Evolutionary conservation across 2,329 filamentous ascomycete species (phyloP), one percentile per base, ranked within the genome.

Genomic region (Biscogniauxia mediterranea): DNA sequence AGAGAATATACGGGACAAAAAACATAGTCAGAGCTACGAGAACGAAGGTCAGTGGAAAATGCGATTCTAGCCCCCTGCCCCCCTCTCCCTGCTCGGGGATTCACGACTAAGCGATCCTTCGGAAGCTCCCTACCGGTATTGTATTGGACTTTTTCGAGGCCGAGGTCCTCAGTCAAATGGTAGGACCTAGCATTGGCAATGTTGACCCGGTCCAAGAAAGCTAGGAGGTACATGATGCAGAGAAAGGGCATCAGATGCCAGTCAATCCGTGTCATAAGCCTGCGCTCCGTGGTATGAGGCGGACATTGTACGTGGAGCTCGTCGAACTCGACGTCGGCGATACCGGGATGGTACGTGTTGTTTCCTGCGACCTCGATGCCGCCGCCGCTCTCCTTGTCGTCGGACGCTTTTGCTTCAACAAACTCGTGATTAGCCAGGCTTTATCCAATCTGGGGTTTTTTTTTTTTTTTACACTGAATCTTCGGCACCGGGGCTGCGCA

Each of bases 131-230:
- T 67, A 72, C 72, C 88, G 15, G 87, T 90, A 74, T 92, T 93
- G 77, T 90, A 93, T 70, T 90, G 78, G 5, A 78, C 76, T 52
- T 79, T 79, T 23, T 81, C 74, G 26, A 93, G 82, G 3, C 79
- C 63, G 5, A 94, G 80, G 65, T 93, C 90, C 11, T 80, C 70
- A 25, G 80, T 79, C 15, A 94, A 79, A 50, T 83, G 81, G 64
- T 91, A 91, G 53, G 90, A 81, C 52, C 83, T 85, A 26, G 90
- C 91, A 75, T 93, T 93, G 74, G 87, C 88, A 69, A 94, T 91
- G 72, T 93, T 94, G 72, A 93, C 89, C 54, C 90, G 82, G 73
- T 89, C 82, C 71, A 70, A 62, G 61, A 74, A 75, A 8, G 73
- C 73, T 26, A 75, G 61, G 5, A 75, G 69, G 56, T 75, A 75